Conservation (phyloP, 2,329 filamentous ascomycete species). For the Coniochaeta hoffmannii region DNA sequence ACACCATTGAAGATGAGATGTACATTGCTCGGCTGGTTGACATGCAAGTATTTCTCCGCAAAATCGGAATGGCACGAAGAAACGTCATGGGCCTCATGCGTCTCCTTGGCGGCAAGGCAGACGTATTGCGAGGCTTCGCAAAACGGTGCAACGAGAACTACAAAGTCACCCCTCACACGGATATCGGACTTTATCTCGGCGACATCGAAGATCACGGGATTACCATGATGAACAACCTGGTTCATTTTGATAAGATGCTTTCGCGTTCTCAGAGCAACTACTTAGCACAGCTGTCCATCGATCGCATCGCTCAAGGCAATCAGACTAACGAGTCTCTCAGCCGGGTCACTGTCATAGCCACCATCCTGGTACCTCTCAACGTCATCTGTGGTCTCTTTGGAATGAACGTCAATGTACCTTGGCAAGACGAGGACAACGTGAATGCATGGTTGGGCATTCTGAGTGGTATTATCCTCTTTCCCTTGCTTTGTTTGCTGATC, state of each 20-base stretch:
- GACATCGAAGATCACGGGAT: conserved; percentile 99
- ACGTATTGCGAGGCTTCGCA: conserved; percentile 93
- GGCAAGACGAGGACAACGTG: conserved; percentile 41
- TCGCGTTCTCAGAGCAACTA: conserved; percentile 94
- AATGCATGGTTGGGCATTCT: conserved; percentile 45
- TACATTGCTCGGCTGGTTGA: conserved; percentile 89
- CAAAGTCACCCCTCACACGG: conserved; percentile 87
- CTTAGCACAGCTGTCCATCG: conserved; percentile 86
- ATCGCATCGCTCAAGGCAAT: conserved; percentile 82
- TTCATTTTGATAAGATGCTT: conserved; percentile 96
- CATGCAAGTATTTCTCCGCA: conserved; percentile 76
- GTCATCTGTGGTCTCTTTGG: conserved; percentile 81
- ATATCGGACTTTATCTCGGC: conserved; percentile 92
- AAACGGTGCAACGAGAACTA: conserved; percentile 99
- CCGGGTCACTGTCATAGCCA: conserved; percentile 91
- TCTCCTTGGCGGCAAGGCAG: conserved; percentile 92
- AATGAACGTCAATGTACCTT: conserved; percentile 79
- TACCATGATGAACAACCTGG: conserved; percentile 95
- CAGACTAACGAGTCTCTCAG: conserved; percentile 82
- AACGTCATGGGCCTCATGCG: conserved; percentile 91
- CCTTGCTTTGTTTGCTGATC: conserved; percentile 35
- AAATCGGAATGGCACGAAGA: conserved; percentile 85
- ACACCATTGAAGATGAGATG: conserved; percentile 90
- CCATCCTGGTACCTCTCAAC: conserved; percentile 93
- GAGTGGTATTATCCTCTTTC: conserved; percentile 46